Conservation (phyloP, 2,329 filamentous ascomycete genomes). For the Blastomyces percursus region DNA sequence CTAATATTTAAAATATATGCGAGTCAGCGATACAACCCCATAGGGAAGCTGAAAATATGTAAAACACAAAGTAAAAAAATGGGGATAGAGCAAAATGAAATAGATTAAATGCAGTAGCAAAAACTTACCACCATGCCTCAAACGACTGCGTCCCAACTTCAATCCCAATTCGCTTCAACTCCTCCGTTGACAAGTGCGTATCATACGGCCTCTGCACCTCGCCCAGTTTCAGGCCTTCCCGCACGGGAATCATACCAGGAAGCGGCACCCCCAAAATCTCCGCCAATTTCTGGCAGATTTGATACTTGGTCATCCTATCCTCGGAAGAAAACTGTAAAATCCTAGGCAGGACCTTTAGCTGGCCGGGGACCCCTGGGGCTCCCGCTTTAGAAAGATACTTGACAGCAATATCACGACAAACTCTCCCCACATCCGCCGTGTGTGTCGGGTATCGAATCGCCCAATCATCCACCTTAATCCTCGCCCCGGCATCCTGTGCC, state of each 20-base stretch:
- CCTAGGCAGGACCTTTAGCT: slow-evolving; percentile 46
- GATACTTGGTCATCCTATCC: slow-evolving; percentile 77
- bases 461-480: slow-evolving; percentile 76
- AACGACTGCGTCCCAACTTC: slow-evolving; percentile 66
- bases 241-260: slow-evolving; percentile 52
- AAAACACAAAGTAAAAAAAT: too few species aligned
- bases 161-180: slow-evolving; percentile 61
- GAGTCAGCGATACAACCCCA: not conserved
- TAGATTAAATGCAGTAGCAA: not conserved
- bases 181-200: slow-evolving; percentile 71
- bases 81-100: too few species aligned
- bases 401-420: slow-evolving; percentile 61
- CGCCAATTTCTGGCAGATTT: slow-evolving; percentile 68
- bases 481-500: slow-evolving; percentile 49
- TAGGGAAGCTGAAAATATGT: too few species aligned
- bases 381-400: slow-evolving; percentile 46
- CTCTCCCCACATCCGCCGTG: slow-evolving; percentile 72
- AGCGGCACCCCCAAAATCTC: slow-evolving; percentile 67
- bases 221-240: slow-evolving; percentile 61
- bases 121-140: slow-evolving; percentile 60
- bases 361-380: slow-evolving; percentile 26
- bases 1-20: not conserved
- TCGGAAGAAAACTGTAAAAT: slow-evolving; percentile 81
- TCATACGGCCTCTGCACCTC: slow-evolving; percentile 72
- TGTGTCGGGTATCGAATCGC: slow-evolving; percentile 76